Conservation (phyloP, 306 rosid species). For the Prunus fruticosa region DNA sequence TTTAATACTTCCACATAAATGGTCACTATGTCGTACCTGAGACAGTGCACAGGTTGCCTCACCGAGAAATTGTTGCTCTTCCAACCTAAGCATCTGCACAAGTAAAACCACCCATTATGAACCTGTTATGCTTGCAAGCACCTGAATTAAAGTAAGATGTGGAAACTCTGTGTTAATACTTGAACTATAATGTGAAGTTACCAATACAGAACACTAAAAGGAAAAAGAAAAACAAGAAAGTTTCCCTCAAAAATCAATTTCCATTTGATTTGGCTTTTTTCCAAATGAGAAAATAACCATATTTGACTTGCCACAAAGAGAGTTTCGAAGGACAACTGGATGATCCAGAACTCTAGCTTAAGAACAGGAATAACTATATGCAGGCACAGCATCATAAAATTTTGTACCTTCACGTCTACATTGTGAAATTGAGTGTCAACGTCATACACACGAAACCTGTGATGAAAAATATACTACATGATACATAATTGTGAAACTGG, state of each 20-base stretch:
- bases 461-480: slow-evolving; percentile 23
- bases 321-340: background rate
- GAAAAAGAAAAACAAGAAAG: background rate
- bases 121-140: background rate
- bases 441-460: slow-evolving; percentile 87
- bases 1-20: background rate
- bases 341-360: background rate
- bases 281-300: background rate
- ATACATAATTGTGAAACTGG: slow-evolving; percentile 35
- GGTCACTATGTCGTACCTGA: slow-evolving; percentile 56
- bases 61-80: slow-evolving; percentile 95
- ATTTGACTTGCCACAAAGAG: background rate
- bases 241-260: background rate
- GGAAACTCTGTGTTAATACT: background rate
- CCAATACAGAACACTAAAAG: background rate
- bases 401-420: slow-evolving; percentile 70
- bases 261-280: background rate
- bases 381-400: slow-evolving; percentile 13
- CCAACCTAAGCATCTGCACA: slow-evolving; percentile 89
- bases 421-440: slow-evolving; percentile 86
- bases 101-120: slow-evolving; percentile 20
- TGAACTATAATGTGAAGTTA: background rate
- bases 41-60: slow-evolving; percentile 86
- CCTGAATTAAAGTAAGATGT: background rate
- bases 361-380: slow-evolving; percentile 12